Evolutionary conservation across 768 basidiomycete genomes (phyloP), one percentile per base, ranked within the genome.

Genomic region (Auricularia sp.): DNA sequence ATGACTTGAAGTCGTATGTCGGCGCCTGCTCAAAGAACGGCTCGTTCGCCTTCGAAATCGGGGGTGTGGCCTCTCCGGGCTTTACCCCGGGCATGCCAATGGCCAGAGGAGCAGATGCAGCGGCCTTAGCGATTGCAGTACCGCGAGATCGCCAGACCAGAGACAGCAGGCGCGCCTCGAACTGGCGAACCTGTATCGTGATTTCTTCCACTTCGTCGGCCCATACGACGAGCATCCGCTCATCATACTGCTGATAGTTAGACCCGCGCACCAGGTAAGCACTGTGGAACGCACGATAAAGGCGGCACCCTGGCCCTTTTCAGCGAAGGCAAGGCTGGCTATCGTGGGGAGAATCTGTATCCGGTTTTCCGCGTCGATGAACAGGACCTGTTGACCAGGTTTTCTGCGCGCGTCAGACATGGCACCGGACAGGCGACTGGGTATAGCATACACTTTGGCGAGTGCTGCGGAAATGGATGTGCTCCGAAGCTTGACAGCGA

Each of bases 101-200:
- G 14, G 47, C 47, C 47, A 51, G 5, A 18, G 43, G 43, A 44
- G 47, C 47, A 10, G 47, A 16, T 21, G 47, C 1, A 6, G 47
- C 21, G 47, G 47, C 3, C 16, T 8, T 18, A 12, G 47, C 47
- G 14, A 21, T 18, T 12, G 21, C 6, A 5, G 47, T 18, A 18
- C 7, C 16, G 47, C 47, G 47, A 10, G 47, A 51, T 18, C 47
- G 47, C 47, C 47, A 51, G 47, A 51, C 47, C 18, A 51, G 47
- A 1, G 85, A 84, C 77, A 93, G 90, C 71, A 93, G 79, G 68
- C 86, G 86, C 29, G 83, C 80, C 67, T 85, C 84, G 62, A 85
- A 81, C 67, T 84, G 82, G 65, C 75, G 76, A 58, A 74, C 77
- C 35, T 74, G 78, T 59, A 79, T 74, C 11, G 54, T 44, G 43